These are phyloP conservation scores for Pseudozyma tsukubaensis DNA, from an alignment of 1,284 basidiomycete genomes.

Conservation along the genomic window DNA sequence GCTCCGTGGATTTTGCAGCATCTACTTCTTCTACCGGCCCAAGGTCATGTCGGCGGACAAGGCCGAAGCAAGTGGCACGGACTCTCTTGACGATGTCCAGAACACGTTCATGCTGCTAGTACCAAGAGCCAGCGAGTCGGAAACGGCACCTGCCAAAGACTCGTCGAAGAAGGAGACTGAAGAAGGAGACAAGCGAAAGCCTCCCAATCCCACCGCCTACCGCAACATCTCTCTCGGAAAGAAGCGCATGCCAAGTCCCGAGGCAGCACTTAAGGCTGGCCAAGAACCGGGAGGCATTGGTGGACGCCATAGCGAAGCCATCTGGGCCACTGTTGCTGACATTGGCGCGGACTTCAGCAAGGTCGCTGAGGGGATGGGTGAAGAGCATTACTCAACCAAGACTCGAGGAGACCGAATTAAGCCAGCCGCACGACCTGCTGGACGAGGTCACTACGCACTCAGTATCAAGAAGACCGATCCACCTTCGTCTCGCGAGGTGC, in stretches of 20 bases:
- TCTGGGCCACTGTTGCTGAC: constrained; percentile 54
- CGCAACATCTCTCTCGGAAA: constrained; percentile 53
- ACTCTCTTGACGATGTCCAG: constrained; percentile 48
- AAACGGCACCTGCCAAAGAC: constrained; percentile 31
- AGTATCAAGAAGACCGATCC: constrained; percentile 48
- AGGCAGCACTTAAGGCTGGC: constrained; percentile 43
- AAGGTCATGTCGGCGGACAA: constrained; percentile 46
- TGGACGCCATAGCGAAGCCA: constrained; percentile 51
- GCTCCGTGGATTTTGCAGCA: constrained; percentile 4
- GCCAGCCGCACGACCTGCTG: constrained; percentile 46
- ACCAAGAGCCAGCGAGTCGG: constrained; percentile 42
- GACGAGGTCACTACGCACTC: constrained; percentile 53
- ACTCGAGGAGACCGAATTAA: constrained; percentile 52
- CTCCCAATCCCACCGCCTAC: constrained; percentile 45
- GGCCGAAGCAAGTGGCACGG: constrained; percentile 29
- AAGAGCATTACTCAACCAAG: constrained; percentile 51
- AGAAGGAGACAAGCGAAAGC: constrained; percentile 35
- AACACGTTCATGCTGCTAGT: constrained; percentile 53
- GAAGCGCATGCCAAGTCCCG: constrained; percentile 54
- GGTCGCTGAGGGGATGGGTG: constrained; percentile 32
- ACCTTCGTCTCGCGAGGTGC: constrained; percentile 46
- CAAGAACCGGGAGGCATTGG: constrained; percentile 54
- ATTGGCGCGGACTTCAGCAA: constrained; percentile 40
- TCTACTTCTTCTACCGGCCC: constrained; percentile 59
- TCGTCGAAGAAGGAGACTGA: constrained; percentile 8